These are phyloP conservation scores for Microthlaspi erraticum DNA, from an alignment of 345 rosid species.

Conservation along the genomic window DNA sequence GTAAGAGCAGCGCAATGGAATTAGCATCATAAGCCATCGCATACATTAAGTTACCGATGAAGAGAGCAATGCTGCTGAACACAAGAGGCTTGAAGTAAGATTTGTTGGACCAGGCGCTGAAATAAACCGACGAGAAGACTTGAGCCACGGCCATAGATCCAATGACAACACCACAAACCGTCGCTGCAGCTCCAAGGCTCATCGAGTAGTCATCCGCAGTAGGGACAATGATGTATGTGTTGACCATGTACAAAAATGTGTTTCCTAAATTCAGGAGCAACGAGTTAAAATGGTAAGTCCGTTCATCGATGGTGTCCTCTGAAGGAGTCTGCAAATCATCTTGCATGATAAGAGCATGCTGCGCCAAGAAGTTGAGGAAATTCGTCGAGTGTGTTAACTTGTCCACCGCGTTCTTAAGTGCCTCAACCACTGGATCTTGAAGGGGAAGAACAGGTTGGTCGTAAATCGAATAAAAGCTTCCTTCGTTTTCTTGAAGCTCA, in stretches of 20 bases:
- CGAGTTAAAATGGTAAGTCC: constrained; percentile 84
- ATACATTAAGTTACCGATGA: constrained; percentile 82
- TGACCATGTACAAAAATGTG: constrained; percentile 95
- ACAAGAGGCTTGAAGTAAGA: constrained; percentile 97
- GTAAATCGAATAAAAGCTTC: constrained; percentile 92
- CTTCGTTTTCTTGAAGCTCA: constrained; percentile 94
- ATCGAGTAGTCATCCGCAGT: constrained; percentile 93
- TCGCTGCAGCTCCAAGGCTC: constrained; percentile 98
- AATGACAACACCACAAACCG: constrained; percentile 96
- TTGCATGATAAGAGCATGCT: constrained; percentile 96
- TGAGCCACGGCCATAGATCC: constrained; percentile 99
- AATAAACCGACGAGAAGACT: constrained; percentile 94
- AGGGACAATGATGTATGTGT: constrained; percentile 92
- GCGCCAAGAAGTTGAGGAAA: constrained; percentile 86
- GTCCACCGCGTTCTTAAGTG: constrained; percentile 84
- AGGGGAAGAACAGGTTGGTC: constrained; percentile 87
- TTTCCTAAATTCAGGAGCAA: constrained; percentile 82
- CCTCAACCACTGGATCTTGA: constrained; percentile 91
- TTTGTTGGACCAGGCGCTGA: constrained; percentile 97
- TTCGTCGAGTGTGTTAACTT: constrained; percentile 83
- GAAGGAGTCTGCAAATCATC: constrained; percentile 84
- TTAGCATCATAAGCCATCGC: constrained; percentile 90
- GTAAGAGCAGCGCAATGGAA: constrained; percentile 71
- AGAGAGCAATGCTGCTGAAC: constrained; percentile 85
- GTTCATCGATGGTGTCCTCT: constrained; percentile 73